Base-by-base conservation (phyloP, 305 asterid species). In the Petunia hybrid region DNA sequence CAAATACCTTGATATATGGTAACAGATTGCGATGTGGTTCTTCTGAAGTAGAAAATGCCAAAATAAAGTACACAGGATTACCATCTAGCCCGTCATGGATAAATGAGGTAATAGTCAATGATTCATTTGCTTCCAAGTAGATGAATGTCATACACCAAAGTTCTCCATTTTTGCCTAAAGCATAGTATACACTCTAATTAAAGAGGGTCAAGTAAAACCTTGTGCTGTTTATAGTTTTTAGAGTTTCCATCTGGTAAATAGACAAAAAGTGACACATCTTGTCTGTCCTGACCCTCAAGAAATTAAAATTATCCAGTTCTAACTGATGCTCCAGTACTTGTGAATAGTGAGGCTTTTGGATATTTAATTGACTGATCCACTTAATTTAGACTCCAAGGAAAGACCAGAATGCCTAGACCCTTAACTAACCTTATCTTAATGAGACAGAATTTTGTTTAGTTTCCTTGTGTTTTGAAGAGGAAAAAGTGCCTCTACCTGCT, bases 1-100 rank as follows among this genome's bases (percentile, higher is more conserved):
- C 99, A 84, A 96, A 96, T 92, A 91, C 95, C 62, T 86, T 96
- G 86, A 94, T 96, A 85, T 96, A 96, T 87, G 98, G 95, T 75
- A 89, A 96, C 86, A 91, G 98, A 86, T 85, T 96, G 86, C 88
- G 91, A 9, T 96, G 98, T 83, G 98, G 99, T 77, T 94, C 98
- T 86, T 74, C 91, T 67, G 97, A 93, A 82, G 85, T 94, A 81
- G 94, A 89, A 86, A 90, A 91, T 77, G 97, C 98, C 36, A 88
- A 92, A 87, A 90, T 94, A 80, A 80, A 79, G 78, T 93, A 88
- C 91, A 88, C 85, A 70, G 64, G 83, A 86, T 82, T 91, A 81
- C 81, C 85, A 68, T 82, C 95, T 74, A 83, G 87, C 85, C 90
- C 98, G 80, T 82, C 88, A 45, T 96, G 99, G 99, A 84, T 96